Base-by-base conservation (phyloP, 768 basidiomycete species). In the Hemileccinum rubropunctum region DNA sequence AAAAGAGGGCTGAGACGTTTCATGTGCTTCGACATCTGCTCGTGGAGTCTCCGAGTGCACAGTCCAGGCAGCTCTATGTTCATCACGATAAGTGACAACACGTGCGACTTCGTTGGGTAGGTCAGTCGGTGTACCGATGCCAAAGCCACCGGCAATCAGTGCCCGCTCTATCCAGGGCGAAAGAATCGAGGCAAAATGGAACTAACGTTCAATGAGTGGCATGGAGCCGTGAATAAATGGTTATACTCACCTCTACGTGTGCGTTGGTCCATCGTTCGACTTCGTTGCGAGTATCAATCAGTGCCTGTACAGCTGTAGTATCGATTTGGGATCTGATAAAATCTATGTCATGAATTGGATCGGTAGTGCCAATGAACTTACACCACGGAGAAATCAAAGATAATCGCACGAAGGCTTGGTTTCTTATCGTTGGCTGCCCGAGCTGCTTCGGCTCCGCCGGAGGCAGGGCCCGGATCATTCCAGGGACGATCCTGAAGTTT, bases 81-180 rank as follows among this genome's bases (percentile, higher is more conserved):
- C 77, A 11, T 76, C 69, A 33, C 63, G 73, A 53, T 82, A 82
- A 1, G 87, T 81, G n/a, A 89, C 84, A 44, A 94, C 82, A 20
- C 86, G 73, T 5, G 88, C 91, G 48, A 95, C 74, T 58, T 95
- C 94, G 18, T 69, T 71, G 11, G 76, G 76, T 0, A 68, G 56
- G 17, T 62, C 66, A 9, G 71, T 52, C 3, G 75, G 64, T 13
- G 66, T 64, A n/a, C 91, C 88, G 17, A 76, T 76, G 8, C 95
- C 95, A 64, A 98, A 98, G 2, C 92, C 92, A 51, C 88, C 95
- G 4, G 94, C 91, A 41, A 92, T 71, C 30, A 95, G 77, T 5
- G 91, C 90, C 43, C 95, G 87, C 47, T 88, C 82, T 51, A 92
- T 90, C 95, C 95, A 99, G 0, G 93, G 93, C 1, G 91, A 93